These are phyloP conservation scores for Neospermospora avenae DNA, from an alignment of 2,329 filamentous ascomycete species.

Conservation along the genomic window DNA sequence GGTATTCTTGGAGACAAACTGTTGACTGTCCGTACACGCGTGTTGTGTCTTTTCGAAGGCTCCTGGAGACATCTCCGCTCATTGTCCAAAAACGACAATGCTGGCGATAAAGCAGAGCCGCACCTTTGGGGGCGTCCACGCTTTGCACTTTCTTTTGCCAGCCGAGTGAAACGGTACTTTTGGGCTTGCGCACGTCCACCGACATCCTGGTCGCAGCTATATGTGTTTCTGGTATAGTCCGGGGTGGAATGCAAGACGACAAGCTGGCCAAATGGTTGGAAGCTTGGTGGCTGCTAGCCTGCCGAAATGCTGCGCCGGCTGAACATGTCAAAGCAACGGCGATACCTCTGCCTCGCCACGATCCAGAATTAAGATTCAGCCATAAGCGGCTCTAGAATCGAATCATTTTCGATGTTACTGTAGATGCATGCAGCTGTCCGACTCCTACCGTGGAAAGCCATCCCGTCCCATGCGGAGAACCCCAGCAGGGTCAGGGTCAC, in stretches of 20 bases:
- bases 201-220: neutral
- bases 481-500: constrained; percentile 5
- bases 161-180: constrained; percentile 2
- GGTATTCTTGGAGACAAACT: neutral
- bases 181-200: constrained; percentile 8
- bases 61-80: neutral
- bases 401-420: constrained; percentile 5
- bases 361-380: constrained; percentile 26
- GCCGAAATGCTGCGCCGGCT: neutral
- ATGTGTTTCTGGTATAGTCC: constrained; percentile 4
- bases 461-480: constrained; percentile 12
- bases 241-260: constrained; percentile 5
- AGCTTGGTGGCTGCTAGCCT: neutral
- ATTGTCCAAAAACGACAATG: neutral
- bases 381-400: constrained; percentile 11
- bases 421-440: constrained; percentile 1
- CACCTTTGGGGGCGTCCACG: constrained; percentile 7
- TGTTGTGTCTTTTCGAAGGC: neutral
- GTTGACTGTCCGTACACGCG: neutral
- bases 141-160: constrained; percentile 9
- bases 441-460: constrained; percentile 1
- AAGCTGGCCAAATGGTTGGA: constrained; percentile 6
- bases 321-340: constrained; percentile 2
- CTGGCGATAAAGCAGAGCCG: constrained; percentile 10
- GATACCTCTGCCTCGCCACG: neutral